phyloP scores from a whole-genome alignment of 768 basidiomycete species.

The Chlorophyllum brunneum region DNA sequence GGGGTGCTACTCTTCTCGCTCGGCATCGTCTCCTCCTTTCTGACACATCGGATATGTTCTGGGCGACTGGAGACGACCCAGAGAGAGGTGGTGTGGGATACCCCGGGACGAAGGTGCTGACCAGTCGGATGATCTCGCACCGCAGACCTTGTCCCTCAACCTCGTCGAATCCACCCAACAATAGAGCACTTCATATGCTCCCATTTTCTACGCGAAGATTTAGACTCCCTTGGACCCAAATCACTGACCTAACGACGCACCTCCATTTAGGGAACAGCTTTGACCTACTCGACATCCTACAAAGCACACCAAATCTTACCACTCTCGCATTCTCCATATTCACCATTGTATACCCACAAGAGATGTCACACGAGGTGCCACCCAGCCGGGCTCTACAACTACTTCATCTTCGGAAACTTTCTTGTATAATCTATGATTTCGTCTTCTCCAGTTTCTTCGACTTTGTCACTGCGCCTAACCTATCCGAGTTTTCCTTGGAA shows the following conservation, averaged over 20 bases:
- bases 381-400: too few relatives aligned
- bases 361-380: not conserved
- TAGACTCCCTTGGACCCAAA: slow-evolving; percentile 3
- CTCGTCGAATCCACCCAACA: not conserved
- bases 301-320: not conserved
- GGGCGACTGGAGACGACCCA: not conserved
- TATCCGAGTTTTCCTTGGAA: not conserved
- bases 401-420: too few relatives aligned
- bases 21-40: not conserved
- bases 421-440: too few relatives aligned
- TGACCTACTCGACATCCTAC: not conserved
- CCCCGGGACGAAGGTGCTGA: not conserved
- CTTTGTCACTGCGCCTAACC: not conserved
- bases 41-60: not conserved
- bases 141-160: not conserved
- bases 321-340: not conserved
- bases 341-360: too few relatives aligned
- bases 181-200: not conserved
- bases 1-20: not conserved
- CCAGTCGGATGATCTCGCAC: not conserved
- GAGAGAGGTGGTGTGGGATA: not conserved
- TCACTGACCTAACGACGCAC: not conserved
- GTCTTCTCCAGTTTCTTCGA: not conserved
- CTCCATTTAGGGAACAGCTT: not conserved
- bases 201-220: not conserved